Base-by-base conservation (phyloP, 805 yeast genomes). In the Yarrowia sp. region DNA sequence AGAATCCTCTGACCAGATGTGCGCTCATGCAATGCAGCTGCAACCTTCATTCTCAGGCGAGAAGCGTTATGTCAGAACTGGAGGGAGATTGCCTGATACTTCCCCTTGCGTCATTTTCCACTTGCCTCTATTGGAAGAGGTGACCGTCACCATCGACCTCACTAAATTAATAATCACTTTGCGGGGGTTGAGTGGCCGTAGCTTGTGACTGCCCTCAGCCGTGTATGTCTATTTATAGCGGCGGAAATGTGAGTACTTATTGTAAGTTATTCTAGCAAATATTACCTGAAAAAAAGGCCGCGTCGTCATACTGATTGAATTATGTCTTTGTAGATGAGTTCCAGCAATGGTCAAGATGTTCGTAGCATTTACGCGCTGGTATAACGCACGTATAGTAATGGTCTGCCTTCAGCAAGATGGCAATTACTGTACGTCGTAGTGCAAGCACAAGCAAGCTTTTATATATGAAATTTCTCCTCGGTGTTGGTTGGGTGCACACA, bases 21-120 rank as follows among this genome's bases (percentile, higher is more conserved):
- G 56, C 56, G n/a, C 21, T 49, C 30, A 49, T 49, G 56, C 56
- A 49, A 49, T 49, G 56, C 56, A 33, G 17, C 40, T 49, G 30
- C 40, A 49, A 49, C 56, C 56, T 49, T 33, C 56, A 19, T 9
- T 30, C 12, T 19, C 17, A 19, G 22, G 54, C 16, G 54, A 48
- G 54, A 30, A 28, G 35, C 22, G 24, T 17, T 6, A 35, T n/a
- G 14, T 46, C 17, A 2, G 4, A 5, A 9, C 22, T 16, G 16
- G 36, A n/a, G 36, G 16, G 36, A n/a, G 36, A 26, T 48, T 48
- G 54, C 54, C 28, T 33, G 36, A 30, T 17, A 46, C 35, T 17
- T 26, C 28, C 19, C 4, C 28, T 19, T 46, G 36, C 52, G 52
- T 30, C 24, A 46, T 46, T 46, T 46, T 44, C 33, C 9, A 11